Percentiles rank a stretch among this genome's conserved stretches.
These are phyloP conservation scores for Pichia sp. DNA, from an alignment of 1,139 yeast genomes.

Conservation along the genomic window DNA sequence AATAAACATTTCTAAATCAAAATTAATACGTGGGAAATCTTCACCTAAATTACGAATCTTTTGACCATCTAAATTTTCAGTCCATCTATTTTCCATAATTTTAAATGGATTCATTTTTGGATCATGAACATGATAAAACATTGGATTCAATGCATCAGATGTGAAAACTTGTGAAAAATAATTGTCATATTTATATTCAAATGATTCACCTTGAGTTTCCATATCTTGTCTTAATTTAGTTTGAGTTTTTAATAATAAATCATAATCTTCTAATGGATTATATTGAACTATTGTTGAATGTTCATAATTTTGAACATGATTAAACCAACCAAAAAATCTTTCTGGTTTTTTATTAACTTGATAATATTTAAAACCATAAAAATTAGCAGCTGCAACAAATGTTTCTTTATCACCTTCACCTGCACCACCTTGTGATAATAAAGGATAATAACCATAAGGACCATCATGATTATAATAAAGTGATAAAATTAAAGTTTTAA, in stretches of 20 bases:
- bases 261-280: slow-evolving; percentile 55
- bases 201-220: slow-evolving; percentile 16
- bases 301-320: slow-evolving; percentile 26
- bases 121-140: slow-evolving; percentile 29
- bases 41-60: slow-evolving; percentile 24
- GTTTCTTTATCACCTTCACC: slow-evolving; percentile 66
- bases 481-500: slow-evolving; percentile 44
- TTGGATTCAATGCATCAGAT: slow-evolving; percentile 18
- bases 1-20: slow-evolving; percentile 25
- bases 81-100: slow-evolving; percentile 19
- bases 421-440: slow-evolving; percentile 52
- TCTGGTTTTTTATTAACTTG: slow-evolving; percentile 40
- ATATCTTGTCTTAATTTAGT: slow-evolving; percentile 15
- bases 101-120: slow-evolving; percentile 27
- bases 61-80: slow-evolving; percentile 18
- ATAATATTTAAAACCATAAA: slow-evolving; percentile 42
- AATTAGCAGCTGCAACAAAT: slow-evolving; percentile 54
- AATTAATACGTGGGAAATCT: slow-evolving; percentile 21
- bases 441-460: slow-evolving; percentile 46
- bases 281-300: slow-evolving; percentile 53
- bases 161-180: slow-evolving; percentile 21
- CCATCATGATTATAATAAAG: slow-evolving; percentile 53
- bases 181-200: slow-evolving; percentile 21
- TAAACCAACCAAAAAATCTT: slow-evolving; percentile 23
- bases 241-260: slow-evolving; percentile 22